A percentile compares a stretch with the other conserved stretches of the same genome.
Evolutionary conservation across 306 rosid genomes (phyloP).

Genomic region (Canavalia ensiformis): DNA sequence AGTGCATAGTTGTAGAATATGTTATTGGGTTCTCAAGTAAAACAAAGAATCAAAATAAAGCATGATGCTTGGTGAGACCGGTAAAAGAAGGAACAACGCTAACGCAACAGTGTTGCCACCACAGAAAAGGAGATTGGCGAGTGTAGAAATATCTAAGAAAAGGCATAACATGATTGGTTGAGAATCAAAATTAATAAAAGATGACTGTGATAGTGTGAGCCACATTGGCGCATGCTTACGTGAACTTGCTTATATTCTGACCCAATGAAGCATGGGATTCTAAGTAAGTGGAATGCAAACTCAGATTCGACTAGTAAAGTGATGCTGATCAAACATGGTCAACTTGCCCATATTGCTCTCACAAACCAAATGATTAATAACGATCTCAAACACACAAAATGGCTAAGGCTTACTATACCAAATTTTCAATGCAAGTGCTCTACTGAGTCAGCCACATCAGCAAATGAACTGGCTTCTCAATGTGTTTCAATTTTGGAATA

Average conservation of each 20-base stretch:
- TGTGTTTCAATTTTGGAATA: constrained; percentile 25
- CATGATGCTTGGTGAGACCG: constrained; percentile 54
- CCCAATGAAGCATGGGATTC: constrained; percentile 65
- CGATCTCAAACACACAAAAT: constrained; percentile 17
- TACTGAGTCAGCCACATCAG: constrained; percentile 68
- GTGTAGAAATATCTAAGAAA: constrained; percentile 48
- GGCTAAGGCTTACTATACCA: constrained; percentile 24
- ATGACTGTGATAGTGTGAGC: constrained; percentile 43
- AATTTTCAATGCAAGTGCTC: constrained; percentile 58
- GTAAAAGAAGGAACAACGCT: constrained; percentile 50
- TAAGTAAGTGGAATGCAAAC: constrained; percentile 81
- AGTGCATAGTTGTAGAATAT: constrained; percentile 19
- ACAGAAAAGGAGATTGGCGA: constrained; percentile 45
- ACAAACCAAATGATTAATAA: constrained; percentile 47
- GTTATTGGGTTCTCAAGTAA: constrained; percentile 48
- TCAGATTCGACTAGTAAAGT: constrained; percentile 73
- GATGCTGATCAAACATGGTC: constrained; percentile 60
- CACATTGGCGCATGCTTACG: constrained; percentile 53
- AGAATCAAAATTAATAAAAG: constrained; percentile 38
- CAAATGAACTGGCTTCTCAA: constrained; percentile 51
- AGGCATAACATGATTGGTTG: constrained; percentile 43
- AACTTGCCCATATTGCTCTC: constrained; percentile 68
- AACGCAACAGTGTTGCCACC: constrained; percentile 56
- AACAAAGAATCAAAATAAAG: constrained; percentile 62
- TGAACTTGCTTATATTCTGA: constrained; percentile 58